Conservation (phyloP, 2,329 filamentous ascomycete genomes). For the Knoxdaviesia proteae region DNA sequence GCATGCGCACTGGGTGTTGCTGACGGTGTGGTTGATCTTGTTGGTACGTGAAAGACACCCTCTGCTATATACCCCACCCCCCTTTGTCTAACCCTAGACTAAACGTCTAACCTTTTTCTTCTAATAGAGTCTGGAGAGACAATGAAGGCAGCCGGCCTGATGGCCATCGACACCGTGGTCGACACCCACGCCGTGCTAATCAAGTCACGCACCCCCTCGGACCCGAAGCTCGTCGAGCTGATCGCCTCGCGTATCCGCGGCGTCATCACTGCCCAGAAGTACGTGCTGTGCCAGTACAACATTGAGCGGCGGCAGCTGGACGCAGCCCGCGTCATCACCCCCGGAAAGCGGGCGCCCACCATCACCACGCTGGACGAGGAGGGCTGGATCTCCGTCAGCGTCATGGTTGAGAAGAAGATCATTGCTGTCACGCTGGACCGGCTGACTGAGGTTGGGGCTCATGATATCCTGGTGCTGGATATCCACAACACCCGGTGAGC, state of each 20-base stretch:
- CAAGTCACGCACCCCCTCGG: slow-evolving; percentile 67
- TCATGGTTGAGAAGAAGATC: slow-evolving; percentile 79
- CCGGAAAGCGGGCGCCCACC: slow-evolving; percentile 82
- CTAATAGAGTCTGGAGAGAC: slow-evolving; percentile 79
- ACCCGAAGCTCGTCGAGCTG: slow-evolving; percentile 60
- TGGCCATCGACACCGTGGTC: slow-evolving; percentile 84
- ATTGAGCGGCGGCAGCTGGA: slow-evolving; percentile 49
- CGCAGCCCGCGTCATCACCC: slow-evolving; percentile 57
- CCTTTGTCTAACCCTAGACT: neutral
- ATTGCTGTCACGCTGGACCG: slow-evolving; percentile 79
- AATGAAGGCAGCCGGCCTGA: slow-evolving; percentile 87
- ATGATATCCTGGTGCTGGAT: slow-evolving; percentile 67
- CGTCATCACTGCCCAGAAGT: slow-evolving; percentile 88
- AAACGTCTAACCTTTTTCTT: neutral
- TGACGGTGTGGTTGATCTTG: slow-evolving; percentile 91
- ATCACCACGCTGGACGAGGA: slow-evolving; percentile 75
- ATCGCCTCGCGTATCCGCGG: slow-evolving; percentile 76
- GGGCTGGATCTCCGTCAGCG: slow-evolving; percentile 83
- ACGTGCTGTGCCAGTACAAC: slow-evolving; percentile 93
- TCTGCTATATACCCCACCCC: neutral
- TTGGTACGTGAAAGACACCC: slow-evolving; percentile 42
- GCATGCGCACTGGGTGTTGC: slow-evolving; percentile 89
- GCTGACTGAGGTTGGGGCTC: slow-evolving; percentile 52
- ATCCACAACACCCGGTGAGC: slow-evolving; percentile 55
- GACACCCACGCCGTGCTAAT: slow-evolving; percentile 77